Evolutionary conservation across 192 early-diverging fungal genomes (phyloP), one percentile per base, ranked within the genome.

Genomic region (Piromyces finnis): DNA sequence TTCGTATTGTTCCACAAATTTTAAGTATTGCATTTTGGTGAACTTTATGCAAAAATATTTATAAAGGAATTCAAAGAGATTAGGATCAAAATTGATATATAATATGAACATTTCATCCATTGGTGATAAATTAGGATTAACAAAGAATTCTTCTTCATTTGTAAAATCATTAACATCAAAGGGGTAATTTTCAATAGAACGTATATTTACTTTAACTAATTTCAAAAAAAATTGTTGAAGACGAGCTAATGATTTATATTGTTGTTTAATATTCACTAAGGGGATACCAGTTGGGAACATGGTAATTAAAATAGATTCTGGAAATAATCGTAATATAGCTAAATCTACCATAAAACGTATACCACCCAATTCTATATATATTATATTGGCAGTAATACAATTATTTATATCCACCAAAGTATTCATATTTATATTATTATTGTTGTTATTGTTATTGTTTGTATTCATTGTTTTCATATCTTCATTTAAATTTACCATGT

Each of bases 331-430:
- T 35, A 81, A 79, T n/a, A 81, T 81, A 9, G 30, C 51, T 18
- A 81, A 29, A 79, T 81, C 80, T 30, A 81, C 79, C 35, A 79
- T 68, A 35, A 81, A 81, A 35, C 80, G 36, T 22, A 80, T 1
- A n/a, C 80, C 80, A 29, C 80, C 78, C 26, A 81, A 35, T n/a
- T 81, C 80, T 35, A 81, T 30, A 37, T 81, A 79, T 29, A 81
- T 35, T 68, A 77, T 79, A 68, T 81, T 81, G 22, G 51, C 51
- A 27, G 51, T 68, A n/a, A 68, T 68, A 68, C 51, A 68, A 68
- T 68, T 68, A n/a, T 68, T 68, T 68, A 68, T 68, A n/a, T n/a
- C 51, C 0, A 11, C 51, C 51, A 27, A 3, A 0, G 51, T n/a
- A 27, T 26, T 68, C 22, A 68, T 68, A n/a, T 5, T 68, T 9